phyloP scores from a whole-genome alignment of 768 basidiomycete species.

The Dioszegia aurantiaca region DNA sequence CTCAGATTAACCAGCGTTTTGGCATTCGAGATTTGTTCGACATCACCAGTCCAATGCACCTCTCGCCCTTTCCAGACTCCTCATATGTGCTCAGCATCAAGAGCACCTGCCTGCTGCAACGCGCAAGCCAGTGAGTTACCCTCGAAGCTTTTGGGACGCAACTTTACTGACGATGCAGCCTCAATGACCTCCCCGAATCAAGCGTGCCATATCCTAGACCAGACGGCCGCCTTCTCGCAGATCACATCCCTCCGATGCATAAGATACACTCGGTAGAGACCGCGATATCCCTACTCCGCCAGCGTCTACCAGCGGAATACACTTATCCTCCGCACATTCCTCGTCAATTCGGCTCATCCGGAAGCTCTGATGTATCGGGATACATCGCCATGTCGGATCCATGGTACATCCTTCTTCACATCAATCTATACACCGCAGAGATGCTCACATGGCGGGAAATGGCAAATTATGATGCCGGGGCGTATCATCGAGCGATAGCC shows the following conservation, averaged over 20 bases:
- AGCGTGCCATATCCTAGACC: conserved; percentile 16
- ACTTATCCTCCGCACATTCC: not conserved
- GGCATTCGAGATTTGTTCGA: conserved; percentile 32
- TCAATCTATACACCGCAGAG: conserved; percentile 42
- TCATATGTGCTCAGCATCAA: conserved; percentile 37
- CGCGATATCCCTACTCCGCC: conserved; percentile 23
- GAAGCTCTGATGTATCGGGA: not conserved
- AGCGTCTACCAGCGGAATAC: conserved; percentile 22
- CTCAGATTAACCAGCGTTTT: conserved; percentile 7
- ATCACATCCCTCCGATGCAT: conserved; percentile 22
- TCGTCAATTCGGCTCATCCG: not conserved
- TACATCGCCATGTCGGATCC: conserved; percentile 36
- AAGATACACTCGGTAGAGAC: conserved; percentile 24
- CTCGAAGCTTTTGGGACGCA: not conserved
- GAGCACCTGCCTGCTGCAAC: conserved; percentile 34
- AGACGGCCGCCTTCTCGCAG: conserved; percentile 18
- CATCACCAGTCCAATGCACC: conserved; percentile 17
- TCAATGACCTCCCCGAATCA: conserved; percentile 40
- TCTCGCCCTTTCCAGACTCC: conserved; percentile 24
- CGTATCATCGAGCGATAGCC: conserved; percentile 36
- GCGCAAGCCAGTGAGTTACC: conserved; percentile 33
- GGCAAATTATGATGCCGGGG: conserved; percentile 28
- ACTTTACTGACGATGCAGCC: conserved; percentile 25
- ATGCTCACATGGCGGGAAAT: conserved; percentile 46
- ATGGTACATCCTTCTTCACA: conserved; percentile 44